Evolutionary conservation across 1,284 basidiomycete genomes (phyloP), one percentile per base, ranked within the genome.

Genomic region (Ceratobasidium sp.): DNA sequence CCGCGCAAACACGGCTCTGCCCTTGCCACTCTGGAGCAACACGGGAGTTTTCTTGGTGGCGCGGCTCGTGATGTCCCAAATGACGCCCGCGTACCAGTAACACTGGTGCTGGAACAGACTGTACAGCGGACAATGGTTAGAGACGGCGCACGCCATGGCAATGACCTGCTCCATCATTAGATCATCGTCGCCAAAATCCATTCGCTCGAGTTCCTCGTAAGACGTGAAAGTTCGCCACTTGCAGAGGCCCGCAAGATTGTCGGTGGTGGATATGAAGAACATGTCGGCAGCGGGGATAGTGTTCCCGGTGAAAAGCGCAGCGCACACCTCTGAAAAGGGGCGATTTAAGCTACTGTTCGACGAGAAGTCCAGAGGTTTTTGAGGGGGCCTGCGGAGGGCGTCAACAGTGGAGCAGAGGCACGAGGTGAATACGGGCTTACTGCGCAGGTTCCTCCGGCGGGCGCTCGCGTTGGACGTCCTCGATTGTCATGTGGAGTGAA

Each of bases 41-140:
- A n/a, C n/a, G n/a, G n/a, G n/a, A n/a, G n/a, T n/a, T n/a, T n/a
- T n/a, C n/a, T n/a, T n/a, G n/a, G n/a, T n/a, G n/a, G n/a, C n/a
- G n/a, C n/a, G n/a, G n/a, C n/a, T n/a, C n/a, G n/a, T n/a, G n/a
- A n/a, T n/a, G n/a, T n/a, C n/a, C n/a, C n/a, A n/a, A n/a, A n/a
- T n/a, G n/a, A n/a, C n/a, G n/a, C n/a, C n/a, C n/a, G n/a, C n/a
- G 33, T 55, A 69, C 67, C 67, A 69, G 27, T 70, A 57, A 20
- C 68, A 55, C 54, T 57, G 68, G 20, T 52, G 33, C 23, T 10
- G 55, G 18, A 38, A 70, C 4, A 70, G 33, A 38, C 8, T 38
- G 38, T 38, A 38, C 4, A 38, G 8, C 8, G 38, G 38, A 8
- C 38, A 8, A 8, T 38, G 44, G 7, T 48, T 7, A 6, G 66